phyloP scores from a whole-genome alignment of 2,329 filamentous ascomycete species.

The Fusarium drepaniforme region DNA sequence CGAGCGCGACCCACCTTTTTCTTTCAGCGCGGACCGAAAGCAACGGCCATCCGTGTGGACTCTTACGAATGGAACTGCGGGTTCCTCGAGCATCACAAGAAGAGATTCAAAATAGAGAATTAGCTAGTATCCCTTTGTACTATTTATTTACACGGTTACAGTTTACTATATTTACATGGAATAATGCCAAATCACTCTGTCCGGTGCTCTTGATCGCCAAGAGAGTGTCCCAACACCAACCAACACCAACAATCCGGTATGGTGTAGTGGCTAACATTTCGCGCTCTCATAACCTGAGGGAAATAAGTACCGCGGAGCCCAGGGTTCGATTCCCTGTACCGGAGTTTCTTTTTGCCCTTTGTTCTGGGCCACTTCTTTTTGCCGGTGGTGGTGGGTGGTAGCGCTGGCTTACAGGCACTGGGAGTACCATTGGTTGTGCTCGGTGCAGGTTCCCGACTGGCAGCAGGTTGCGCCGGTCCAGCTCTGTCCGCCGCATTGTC shows the following conservation, averaged over 20 bases:
- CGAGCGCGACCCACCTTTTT: no score
- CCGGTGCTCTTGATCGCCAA: background rate
- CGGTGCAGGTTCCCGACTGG: slow-evolving; percentile 35
- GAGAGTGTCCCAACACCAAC: background rate
- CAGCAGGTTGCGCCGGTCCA: slow-evolving; percentile 44
- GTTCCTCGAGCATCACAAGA: background rate
- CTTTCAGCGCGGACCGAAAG: slow-evolving; percentile 8
- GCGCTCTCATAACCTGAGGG: slow-evolving; percentile 44
- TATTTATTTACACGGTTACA: background rate
- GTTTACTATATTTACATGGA: slow-evolving; percentile 5
- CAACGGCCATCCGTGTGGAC: background rate
- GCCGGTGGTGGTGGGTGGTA: background rate
- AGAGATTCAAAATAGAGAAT: no score
- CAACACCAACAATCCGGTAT: background rate
- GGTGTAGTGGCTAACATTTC: slow-evolving; percentile 46
- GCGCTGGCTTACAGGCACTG: slow-evolving; percentile 22
- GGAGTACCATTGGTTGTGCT: slow-evolving; percentile 42
- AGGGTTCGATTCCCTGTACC: slow-evolving; percentile 10
- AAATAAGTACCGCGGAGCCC: slow-evolving; percentile 8
- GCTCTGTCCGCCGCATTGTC: slow-evolving; percentile 40
- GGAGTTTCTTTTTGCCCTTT: background rate
- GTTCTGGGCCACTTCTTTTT: no score
- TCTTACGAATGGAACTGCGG: background rate
- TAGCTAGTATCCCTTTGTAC: background rate
- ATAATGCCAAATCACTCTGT: background rate